A percentile compares a stretch with the other conserved stretches of the same genome.
Evolutionary conservation across 1,284 basidiomycete species (phyloP).

Genomic region (Papiliotrema terrestris): DNA sequence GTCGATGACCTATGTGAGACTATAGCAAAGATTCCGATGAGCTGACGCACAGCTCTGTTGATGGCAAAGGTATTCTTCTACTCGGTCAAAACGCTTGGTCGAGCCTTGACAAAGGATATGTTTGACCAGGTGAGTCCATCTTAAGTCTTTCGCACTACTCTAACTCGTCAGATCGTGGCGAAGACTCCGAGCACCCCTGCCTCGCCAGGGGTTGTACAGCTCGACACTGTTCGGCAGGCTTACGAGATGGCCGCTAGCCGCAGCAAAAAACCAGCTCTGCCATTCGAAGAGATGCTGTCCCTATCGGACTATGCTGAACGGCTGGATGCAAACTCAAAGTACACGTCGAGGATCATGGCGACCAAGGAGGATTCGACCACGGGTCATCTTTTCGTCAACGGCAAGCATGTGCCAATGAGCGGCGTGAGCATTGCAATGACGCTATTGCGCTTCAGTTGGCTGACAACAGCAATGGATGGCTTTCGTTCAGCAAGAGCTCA

Average conservation of each 20-base stretch:
- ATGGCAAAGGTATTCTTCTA: slow-evolving; percentile 73
- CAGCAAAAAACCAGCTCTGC: slow-evolving; percentile 15
- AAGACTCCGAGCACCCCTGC: slow-evolving; percentile 17
- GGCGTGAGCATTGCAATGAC: slow-evolving; percentile 56
- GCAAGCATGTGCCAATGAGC: slow-evolving; percentile 67
- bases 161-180: slow-evolving; percentile 16
- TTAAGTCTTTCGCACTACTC: neutral
- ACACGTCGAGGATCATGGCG: slow-evolving; percentile 33
- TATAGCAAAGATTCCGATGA: too few relatives aligned
- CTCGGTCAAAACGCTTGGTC: slow-evolving; percentile 61
- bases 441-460: neutral
- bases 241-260: slow-evolving; percentile 28
- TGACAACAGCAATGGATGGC: slow-evolving; percentile 55
- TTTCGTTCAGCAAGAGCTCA: slow-evolving; percentile 61
- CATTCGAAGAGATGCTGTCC: slow-evolving; percentile 48
- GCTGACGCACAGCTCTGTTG: slow-evolving; percentile 53
- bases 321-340: slow-evolving; percentile 19
- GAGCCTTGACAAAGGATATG: slow-evolving; percentile 61
- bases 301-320: slow-evolving; percentile 34
- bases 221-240: slow-evolving; percentile 21
- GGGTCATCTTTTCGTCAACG: slow-evolving; percentile 72
- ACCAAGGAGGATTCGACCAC: slow-evolving; percentile 21
- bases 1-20: slow-evolving; percentile 46
- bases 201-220: slow-evolving; percentile 19
- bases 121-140: slow-evolving; percentile 55